Evolutionary conservation across 108 stramenopile genomes (phyloP).

Genomic region (Skeletonema costatum): DNA sequence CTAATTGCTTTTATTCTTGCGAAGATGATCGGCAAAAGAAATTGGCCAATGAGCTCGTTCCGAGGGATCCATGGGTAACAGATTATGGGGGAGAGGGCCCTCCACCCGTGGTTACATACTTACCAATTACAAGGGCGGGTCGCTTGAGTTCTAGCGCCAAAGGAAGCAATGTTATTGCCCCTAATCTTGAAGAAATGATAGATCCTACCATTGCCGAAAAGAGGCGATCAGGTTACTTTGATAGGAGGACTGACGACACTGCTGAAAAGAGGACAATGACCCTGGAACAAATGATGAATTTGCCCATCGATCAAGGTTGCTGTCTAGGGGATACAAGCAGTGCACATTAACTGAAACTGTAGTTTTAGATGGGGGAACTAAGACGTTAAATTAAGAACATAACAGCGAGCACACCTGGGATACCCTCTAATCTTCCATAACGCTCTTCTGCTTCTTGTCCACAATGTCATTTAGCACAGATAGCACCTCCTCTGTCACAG

Average conservation of each 20-base stretch:
- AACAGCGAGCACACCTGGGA: no score
- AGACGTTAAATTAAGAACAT: conserved; percentile 30
- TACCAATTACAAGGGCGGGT: conserved; percentile 14
- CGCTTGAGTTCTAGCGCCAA: neutral
- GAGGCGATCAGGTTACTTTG: conserved; percentile 36
- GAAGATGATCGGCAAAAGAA: conserved; percentile 14
- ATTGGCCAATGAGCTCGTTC: conserved; percentile 29
- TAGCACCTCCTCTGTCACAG: conserved; percentile 72
- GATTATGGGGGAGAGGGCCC: conserved; percentile 24
- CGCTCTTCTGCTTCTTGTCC: conserved; percentile 73
- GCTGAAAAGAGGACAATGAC: conserved; percentile 39
- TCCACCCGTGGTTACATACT: conserved; percentile 26
- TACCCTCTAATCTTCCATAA: conserved; percentile 65
- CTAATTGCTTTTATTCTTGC: conserved; percentile 44
- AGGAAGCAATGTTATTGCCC: conserved; percentile 13
- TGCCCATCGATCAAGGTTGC: conserved; percentile 7
- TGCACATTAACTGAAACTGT: neutral
- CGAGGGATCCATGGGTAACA: conserved; percentile 23
- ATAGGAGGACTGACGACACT: conserved; percentile 17
- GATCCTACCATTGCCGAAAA: conserved; percentile 48
- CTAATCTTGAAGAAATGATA: conserved; percentile 49
- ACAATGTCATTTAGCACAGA: conserved; percentile 62
- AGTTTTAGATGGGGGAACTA: conserved; percentile 12
- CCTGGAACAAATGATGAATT: conserved; percentile 27
- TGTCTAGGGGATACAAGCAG: neutral